Conservation (phyloP, 352 stramenopile genomes). For the Globisporangium paddicum region DNA sequence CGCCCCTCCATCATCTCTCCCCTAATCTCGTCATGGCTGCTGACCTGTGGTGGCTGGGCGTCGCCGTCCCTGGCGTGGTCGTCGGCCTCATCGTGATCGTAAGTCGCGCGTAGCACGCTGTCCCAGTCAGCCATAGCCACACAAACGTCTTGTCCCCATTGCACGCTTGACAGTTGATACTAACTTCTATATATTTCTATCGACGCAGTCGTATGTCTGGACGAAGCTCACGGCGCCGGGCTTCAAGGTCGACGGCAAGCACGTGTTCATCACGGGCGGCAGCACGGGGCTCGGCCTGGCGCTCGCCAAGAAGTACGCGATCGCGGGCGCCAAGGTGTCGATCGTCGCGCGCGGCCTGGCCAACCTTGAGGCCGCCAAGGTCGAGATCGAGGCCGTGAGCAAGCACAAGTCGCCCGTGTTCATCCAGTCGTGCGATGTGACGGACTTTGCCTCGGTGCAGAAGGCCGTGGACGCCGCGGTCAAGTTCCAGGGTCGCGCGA, state of each 20-base stretch:
- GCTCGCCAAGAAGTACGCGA: conserved; percentile 65
- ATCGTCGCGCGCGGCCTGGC: conserved; percentile 56
- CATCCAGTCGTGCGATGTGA: conserved; percentile 69
- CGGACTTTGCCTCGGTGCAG: conserved; percentile 52
- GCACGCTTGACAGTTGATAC: neutral
- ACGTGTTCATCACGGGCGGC: conserved; percentile 63
- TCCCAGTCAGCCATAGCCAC: neutral
- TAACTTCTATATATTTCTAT: neutral
- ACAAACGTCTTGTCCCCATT: neutral
- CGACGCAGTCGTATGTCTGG: conserved; percentile 47
- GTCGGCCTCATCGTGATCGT: conserved; percentile 54
- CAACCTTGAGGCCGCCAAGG: conserved; percentile 61
- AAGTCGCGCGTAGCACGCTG: conserved; percentile 4
- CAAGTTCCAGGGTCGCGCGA: conserved; percentile 54
- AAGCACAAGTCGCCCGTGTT: conserved; percentile 48
- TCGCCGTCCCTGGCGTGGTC: conserved; percentile 33
- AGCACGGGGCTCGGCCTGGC: conserved; percentile 65
- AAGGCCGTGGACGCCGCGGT: conserved; percentile 61
- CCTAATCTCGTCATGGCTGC: conserved; percentile 19
- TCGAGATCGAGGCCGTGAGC: conserved; percentile 44
- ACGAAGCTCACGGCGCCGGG: conserved; percentile 59
- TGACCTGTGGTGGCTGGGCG: conserved; percentile 42
- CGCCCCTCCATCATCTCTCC: neutral
- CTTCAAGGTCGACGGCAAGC: conserved; percentile 73
- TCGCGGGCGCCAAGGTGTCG: conserved; percentile 62